Evolutionary conservation across 2,329 filamentous ascomycete species (phyloP), one percentile per base, ranked within the genome.

Genomic region (Neoscytalidium dimidiatum): DNA sequence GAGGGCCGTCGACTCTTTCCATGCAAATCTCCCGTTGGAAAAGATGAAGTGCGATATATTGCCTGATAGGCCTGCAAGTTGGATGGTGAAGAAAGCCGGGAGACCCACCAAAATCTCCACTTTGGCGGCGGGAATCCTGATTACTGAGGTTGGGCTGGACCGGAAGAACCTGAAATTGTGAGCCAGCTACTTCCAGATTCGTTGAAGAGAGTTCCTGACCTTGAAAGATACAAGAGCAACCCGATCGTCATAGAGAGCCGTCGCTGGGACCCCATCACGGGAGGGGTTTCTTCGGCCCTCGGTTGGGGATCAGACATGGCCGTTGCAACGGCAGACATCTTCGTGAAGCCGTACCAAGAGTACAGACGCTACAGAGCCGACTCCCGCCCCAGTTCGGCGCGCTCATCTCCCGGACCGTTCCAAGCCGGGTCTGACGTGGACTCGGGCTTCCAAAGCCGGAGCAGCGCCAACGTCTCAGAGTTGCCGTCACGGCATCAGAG

Each of bases 21-120:
- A 84, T 68, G 77, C 73, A 9, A 74, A 76, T 64, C 79, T 96
- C 0, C 60, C 60, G 4, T 31, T 63, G 19, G 60, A 63, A n/a
- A 21, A 26, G 11, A 81, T 90, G 60, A 75, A 81, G n/a, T 96
- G 92, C 74, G 84, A 86, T 6, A 72, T 96, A 26, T 84, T 87
- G 28, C 91, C 91, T 0, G 85, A 84, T 58, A 84, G 88, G 38
- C 84, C 86, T 1, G 92, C 93, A 0, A 88, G 89, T 0, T 96
- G 92, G 92, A 14, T 6, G 4, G 3, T 56, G 73, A 21, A 78
- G 76, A 8, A 68, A 76, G 48, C 67, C 74, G 3, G 70, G 71
- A 57, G 31, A 7, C 14, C 6, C 23, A 19, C 4, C 28, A 46
- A 53, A 21, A 1, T 26, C 2, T 41, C 35, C 26, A 31, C 8